Conservation (phyloP, 257 asterid species). For the Penstemon davidsonii region DNA sequence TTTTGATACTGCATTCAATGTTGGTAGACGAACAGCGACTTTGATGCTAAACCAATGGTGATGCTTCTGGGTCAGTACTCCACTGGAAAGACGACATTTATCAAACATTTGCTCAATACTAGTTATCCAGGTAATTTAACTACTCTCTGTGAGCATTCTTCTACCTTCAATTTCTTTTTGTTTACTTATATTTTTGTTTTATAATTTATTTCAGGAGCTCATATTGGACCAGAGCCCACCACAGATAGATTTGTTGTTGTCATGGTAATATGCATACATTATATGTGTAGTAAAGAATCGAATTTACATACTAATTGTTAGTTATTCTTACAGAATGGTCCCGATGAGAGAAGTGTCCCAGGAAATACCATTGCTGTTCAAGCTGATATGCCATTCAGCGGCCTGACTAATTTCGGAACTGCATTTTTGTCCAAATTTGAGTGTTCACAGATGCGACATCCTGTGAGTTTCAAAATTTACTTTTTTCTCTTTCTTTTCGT, state of each 20-base stretch:
- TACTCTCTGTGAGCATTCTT: slow-evolving; percentile 14
- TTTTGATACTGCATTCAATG: slow-evolving; percentile 27
- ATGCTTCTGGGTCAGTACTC: slow-evolving; percentile 99
- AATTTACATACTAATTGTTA: no score
- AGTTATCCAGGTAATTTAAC: slow-evolving; percentile 74
- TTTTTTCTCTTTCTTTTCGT: background rate
- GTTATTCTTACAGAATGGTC: slow-evolving; percentile 64
- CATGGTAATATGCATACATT: slow-evolving; percentile 51
- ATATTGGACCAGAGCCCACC: slow-evolving; percentile 99
- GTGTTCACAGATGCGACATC: slow-evolving; percentile 98
- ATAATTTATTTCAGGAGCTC: slow-evolving; percentile 63
- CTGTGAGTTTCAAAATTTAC: slow-evolving; percentile 58
- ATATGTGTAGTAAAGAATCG: no score
- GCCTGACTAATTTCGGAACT: slow-evolving; percentile 87
- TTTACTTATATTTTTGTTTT: slow-evolving; percentile 20
- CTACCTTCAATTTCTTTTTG: background rate
- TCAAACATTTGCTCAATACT: slow-evolving; percentile 82
- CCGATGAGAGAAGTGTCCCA: slow-evolving; percentile 94
- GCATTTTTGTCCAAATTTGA: slow-evolving; percentile 90
- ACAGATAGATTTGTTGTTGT: slow-evolving; percentile 99
- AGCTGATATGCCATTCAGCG: slow-evolving; percentile 95
- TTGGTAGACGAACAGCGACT: slow-evolving; percentile 77
- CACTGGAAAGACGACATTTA: slow-evolving; percentile 96
- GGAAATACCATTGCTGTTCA: slow-evolving; percentile 97
- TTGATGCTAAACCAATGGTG: slow-evolving; percentile 99